A percentile compares a stretch with the other conserved stretches of the same genome.
phyloP scores from a whole-genome alignment of 164 flowering plant species.

The Vitis riparia region DNA sequence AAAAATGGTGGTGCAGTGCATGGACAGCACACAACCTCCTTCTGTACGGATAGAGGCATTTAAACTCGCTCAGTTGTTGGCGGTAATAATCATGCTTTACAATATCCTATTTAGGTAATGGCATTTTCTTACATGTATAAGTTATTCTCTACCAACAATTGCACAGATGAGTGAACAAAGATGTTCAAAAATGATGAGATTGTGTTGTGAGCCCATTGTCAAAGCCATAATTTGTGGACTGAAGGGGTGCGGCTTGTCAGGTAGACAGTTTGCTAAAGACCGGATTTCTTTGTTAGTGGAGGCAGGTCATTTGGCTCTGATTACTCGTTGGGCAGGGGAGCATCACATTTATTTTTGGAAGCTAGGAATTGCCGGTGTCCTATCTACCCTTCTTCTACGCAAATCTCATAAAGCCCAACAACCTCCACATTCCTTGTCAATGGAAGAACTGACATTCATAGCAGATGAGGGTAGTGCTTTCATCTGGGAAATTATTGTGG shows the following conservation, averaged over 20 bases:
- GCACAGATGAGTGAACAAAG: conserved; percentile 43
- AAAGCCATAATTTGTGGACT: conserved; percentile 49
- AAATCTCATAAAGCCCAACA: conserved; percentile 19
- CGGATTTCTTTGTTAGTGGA: conserved; percentile 44
- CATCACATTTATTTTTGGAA: conserved; percentile 79
- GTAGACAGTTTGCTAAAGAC: conserved; percentile 39
- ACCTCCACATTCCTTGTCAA: conserved; percentile 16
- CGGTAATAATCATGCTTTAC: conserved; percentile 36
- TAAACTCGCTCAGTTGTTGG: conserved; percentile 54
- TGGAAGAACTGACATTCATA: conserved; percentile 38
- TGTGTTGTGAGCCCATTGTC: conserved; percentile 55
- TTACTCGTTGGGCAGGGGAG: conserved; percentile 71
- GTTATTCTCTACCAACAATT: conserved; percentile 12
- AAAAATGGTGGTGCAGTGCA: conserved; percentile 44
- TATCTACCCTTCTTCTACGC: conserved; percentile 56
- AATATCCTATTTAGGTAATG: not conserved
- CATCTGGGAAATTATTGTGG: conserved; percentile 84
- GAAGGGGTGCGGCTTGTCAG: conserved; percentile 23
- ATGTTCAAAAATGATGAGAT: conserved; percentile 39
- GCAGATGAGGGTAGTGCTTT: conserved; percentile 42
- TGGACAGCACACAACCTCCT: conserved; percentile 49
- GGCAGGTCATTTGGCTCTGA: conserved; percentile 69
- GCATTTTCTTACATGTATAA: not conserved
- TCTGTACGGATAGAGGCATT: conserved; percentile 60
- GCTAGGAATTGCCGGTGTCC: conserved; percentile 47